Evolutionary conservation across 2,329 filamentous ascomycete species (phyloP).

Genomic region (Zasmidium citrigriseum): DNA sequence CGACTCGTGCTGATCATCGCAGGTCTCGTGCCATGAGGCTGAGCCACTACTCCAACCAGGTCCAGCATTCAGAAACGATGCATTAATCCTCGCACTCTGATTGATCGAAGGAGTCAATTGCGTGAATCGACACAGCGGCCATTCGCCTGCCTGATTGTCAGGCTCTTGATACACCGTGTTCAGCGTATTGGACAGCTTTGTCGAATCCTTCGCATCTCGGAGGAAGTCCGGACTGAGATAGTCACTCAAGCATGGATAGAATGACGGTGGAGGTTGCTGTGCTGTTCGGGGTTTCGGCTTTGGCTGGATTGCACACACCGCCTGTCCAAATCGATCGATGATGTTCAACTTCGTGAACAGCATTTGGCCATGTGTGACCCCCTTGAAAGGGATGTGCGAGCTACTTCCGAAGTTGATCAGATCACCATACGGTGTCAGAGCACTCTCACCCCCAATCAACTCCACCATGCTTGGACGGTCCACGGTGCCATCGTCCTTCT

Average conservation of each 20-base stretch:
- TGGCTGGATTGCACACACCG: not conserved
- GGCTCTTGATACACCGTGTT: not conserved
- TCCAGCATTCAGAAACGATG: not conserved
- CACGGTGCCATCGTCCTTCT: not conserved
- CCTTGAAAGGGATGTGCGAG: slow-evolving; percentile 42
- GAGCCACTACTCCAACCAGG: slow-evolving; percentile 3
- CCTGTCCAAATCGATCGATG: slow-evolving; percentile 11
- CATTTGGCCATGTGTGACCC: slow-evolving; percentile 52
- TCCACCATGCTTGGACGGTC: not conserved
- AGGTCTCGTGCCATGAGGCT: not conserved
- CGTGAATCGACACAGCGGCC: slow-evolving; percentile 14
- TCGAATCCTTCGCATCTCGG: too few relatives aligned
- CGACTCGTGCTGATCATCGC: not conserved
- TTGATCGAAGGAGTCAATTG: slow-evolving; percentile 31
- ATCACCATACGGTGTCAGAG: slow-evolving; percentile 5
- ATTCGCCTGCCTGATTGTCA: not conserved
- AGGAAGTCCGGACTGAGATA: slow-evolving; percentile 1
- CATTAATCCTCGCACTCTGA: slow-evolving; percentile 31
- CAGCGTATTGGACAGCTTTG: slow-evolving; percentile 1
- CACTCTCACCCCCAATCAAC: slow-evolving; percentile 8
- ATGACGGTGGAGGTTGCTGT: slow-evolving; percentile 35
- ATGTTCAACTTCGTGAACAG: slow-evolving; percentile 44
- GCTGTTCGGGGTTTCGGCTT: not conserved
- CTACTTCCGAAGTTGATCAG: not conserved
- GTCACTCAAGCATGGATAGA: slow-evolving; percentile 28